These are phyloP conservation scores for Podaxis sp. DNA, from an alignment of 768 basidiomycete genomes.

Conservation along the genomic window DNA sequence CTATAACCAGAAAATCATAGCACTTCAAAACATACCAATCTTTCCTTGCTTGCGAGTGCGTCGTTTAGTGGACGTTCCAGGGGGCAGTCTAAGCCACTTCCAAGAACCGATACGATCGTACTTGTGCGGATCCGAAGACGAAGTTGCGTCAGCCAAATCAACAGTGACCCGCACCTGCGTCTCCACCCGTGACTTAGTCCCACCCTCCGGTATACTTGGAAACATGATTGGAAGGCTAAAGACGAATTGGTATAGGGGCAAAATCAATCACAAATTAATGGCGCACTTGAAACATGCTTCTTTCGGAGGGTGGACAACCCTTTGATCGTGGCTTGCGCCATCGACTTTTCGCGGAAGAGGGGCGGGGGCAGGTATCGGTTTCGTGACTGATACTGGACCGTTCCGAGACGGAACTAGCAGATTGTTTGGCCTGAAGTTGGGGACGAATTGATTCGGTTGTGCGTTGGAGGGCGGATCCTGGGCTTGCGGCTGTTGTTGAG, in stretches of 20 bases:
- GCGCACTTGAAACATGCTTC: constrained; percentile 76
- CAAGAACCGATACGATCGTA: constrained; percentile 86
- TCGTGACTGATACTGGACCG: constrained; percentile 44
- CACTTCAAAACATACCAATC: constrained; percentile 47
- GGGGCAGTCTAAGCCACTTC: constrained; percentile 82
- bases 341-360: constrained; percentile 54
- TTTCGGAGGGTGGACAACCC: constrained; percentile 66
- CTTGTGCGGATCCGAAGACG: constrained; percentile 53
- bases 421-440: constrained; percentile 26
- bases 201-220: constrained; percentile 76
- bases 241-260: neutral
- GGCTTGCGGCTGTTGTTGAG: constrained; percentile 25
- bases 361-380: constrained; percentile 65
- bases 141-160: constrained; percentile 68
- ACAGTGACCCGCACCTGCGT: constrained; percentile 87
- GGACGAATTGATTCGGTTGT: constrained; percentile 18
- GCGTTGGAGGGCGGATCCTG: constrained; percentile 19
- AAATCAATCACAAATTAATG: constrained; percentile 4
- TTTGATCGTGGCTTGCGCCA: constrained; percentile 42
- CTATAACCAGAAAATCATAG: constrained; percentile 2
- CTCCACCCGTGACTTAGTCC: constrained; percentile 92
- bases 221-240: constrained; percentile 75
- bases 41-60: constrained; percentile 81
- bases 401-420: constrained; percentile 30
- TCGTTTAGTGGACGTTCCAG: constrained; percentile 79